A percentile compares a stretch with the other conserved stretches of the same genome.
These are phyloP conservation scores for Globomyces sp. DNA, from an alignment of 371 early-diverging fungal genomes.

Conservation along the genomic window DNA sequence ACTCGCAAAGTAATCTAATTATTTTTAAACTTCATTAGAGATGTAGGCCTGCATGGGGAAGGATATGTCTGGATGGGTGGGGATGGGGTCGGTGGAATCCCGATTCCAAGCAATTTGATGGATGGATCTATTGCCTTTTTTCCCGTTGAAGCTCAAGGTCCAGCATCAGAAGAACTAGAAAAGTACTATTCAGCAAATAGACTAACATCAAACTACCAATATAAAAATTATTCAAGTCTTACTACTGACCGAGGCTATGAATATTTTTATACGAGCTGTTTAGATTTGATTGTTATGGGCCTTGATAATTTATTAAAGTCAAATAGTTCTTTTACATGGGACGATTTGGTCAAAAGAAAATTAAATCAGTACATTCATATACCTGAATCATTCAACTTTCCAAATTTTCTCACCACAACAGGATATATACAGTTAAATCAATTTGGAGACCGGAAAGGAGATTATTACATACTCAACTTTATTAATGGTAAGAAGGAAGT, in stretches of 20 bases:
- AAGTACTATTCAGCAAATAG: conserved; percentile 5
- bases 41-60: neutral
- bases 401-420: conserved; percentile 10
- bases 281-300: conserved; percentile 11
- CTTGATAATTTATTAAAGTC: conserved; percentile 12
- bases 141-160: conserved; percentile 10
- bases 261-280: conserved; percentile 8
- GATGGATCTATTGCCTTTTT: conserved; percentile 5
- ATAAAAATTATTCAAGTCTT: neutral
- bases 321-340: neutral
- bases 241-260: neutral
- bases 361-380: neutral
- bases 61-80: conserved; percentile 12
- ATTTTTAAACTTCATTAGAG: too few relatives aligned
- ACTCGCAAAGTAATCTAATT: neutral
- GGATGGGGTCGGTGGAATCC: conserved; percentile 4
- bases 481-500: neutral
- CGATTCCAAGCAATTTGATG: neutral
- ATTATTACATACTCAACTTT: conserved; percentile 8
- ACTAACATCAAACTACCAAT: neutral
- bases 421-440: conserved; percentile 4
- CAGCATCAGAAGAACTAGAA: neutral
- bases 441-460: conserved; percentile 9
- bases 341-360: neutral
- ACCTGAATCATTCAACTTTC: conserved; percentile 9